Base-by-base conservation (phyloP, 345 rosid genomes). In the Corymbia maculata region DNA sequence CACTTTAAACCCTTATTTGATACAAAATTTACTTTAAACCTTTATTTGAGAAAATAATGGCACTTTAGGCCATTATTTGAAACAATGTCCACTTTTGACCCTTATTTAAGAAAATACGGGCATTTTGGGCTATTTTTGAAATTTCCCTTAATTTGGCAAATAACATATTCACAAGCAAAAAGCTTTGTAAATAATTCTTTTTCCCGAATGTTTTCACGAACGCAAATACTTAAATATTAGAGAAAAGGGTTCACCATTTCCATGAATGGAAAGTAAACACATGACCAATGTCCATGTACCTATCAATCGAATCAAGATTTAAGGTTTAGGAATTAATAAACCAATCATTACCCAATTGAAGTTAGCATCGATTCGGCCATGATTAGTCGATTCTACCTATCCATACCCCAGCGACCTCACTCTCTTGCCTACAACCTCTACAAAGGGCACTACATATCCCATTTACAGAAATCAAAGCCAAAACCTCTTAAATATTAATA, bases 161-260 rank as follows among this genome's bases (percentile, higher is more conserved):
- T 52, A 50, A 15, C 64, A 57, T 24, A 9, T 57, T 24, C 5
- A 24, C 64, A 22, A 8, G 64, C 64, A 24, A 57, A 57, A 9
- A 24, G 10, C 13, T 57, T 22, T 57, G 64, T 13, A 4, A 57
- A 9, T 57, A 57, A 22, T 24, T 57, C 13, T 57, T 57, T 3
- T 52, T 55, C 22, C n/a, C 13, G 9, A 57, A 9, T 24, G 0
- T 9, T 36, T 70, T 36, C 82, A 0, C 0, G 0, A 17, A 36
- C 5, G 26, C 32, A 32, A 70, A 36, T 36, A 1, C 5, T 44
- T 19, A 19, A 19, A 36, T 1, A 12, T 3, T 19, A 36, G 8
- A 2, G 13, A 75, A 75, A 75, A 36, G 17, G 82, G 13, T 19
- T 19, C 82, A 42, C 36, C 0, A 4, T 36, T 36, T 44, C 14